Base-by-base conservation (phyloP, 495 filamentous ascomycete genomes). In the Neurospora pannonica region DNA sequence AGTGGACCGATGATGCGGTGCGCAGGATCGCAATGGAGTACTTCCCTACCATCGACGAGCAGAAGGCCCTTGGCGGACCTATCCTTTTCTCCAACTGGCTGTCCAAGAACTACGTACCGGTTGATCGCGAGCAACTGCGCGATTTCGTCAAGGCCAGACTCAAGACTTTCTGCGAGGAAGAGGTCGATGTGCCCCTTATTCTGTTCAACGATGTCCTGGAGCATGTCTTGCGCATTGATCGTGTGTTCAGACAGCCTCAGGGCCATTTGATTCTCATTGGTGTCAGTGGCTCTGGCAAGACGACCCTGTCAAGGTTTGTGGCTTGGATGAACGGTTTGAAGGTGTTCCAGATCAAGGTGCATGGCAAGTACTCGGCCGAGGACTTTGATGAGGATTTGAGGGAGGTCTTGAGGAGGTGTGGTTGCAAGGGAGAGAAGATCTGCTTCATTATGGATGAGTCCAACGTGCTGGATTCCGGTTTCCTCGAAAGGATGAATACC, bases 391-490 rank as follows among this genome's bases (percentile, higher is more conserved):
- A 99, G 69, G 96, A 99, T 83, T 85, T 99, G 10, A 87, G 97
- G 71, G 95, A 93, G 79, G 95, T 99, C 15, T 90, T 99, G 24
- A 92, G 97, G 73, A 89, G 96, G 67, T 95, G 92, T 75, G 96
- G 96, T 70, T 98, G 97, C 85, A 98, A 97, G 83, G 96, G 96
- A 40, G 96, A 99, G 81, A 99, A 98, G 86, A 97, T 99, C 48
- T 98, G 97, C 85, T 99, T 99, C 84, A 97, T 99, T 84, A 97
- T 99, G 96, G 96, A 99, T 78, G 96, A 99, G 86, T 92, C 94
- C 8, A 99, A 99, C 78, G 96, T 99, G 24, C 89, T 99, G 4
- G 96, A 99, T 79, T 99, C 96, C 19, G 96, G 95, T 42, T 99
- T 99, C 90, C 82, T 99, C 75, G 96, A 99, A 82, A 90, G 97